Conservation (phyloP, 805 yeast genomes). For the Torulaspora microellipsoides region DNA sequence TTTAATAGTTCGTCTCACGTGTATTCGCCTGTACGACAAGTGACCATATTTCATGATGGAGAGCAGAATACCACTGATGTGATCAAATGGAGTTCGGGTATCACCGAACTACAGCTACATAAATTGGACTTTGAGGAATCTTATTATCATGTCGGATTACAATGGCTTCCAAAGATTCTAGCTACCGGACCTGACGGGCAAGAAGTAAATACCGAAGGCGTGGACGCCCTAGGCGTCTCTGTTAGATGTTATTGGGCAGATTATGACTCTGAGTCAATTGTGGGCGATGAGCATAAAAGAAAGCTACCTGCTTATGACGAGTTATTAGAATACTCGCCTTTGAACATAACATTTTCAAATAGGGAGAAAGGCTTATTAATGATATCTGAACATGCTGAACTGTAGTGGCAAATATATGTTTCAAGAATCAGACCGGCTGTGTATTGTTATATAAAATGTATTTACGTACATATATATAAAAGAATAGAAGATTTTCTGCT, state of each 20-base stretch:
- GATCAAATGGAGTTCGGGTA: constrained; percentile 56
- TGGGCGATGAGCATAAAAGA: constrained; percentile 37
- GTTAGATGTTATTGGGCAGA: constrained; percentile 80
- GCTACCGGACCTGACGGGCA: constrained; percentile 33
- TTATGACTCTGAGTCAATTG: constrained; percentile 42
- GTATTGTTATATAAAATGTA: background rate
- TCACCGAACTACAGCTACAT: constrained; percentile 59
- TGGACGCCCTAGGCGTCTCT: constrained; percentile 46
- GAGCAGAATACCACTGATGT: constrained; percentile 37
- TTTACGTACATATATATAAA: background rate
- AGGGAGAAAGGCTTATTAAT: constrained; percentile 63
- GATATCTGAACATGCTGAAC: constrained; percentile 45
- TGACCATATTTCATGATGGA: constrained; percentile 46
- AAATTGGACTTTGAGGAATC: constrained; percentile 56
- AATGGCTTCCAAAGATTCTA: constrained; percentile 68
- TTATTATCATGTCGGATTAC: constrained; percentile 56
- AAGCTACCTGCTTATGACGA: constrained; percentile 71
- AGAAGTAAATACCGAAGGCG: constrained; percentile 32
- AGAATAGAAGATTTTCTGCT: background rate
- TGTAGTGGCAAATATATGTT: constrained; percentile 22
- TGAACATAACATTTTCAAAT: constrained; percentile 61
- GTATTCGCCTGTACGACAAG: constrained; percentile 59
- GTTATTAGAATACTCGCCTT: constrained; percentile 61
- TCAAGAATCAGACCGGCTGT: background rate
- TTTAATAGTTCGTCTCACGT: constrained; percentile 48